Base-by-base conservation (phyloP, 768 basidiomycete genomes). In the Pholiota molesta region DNA sequence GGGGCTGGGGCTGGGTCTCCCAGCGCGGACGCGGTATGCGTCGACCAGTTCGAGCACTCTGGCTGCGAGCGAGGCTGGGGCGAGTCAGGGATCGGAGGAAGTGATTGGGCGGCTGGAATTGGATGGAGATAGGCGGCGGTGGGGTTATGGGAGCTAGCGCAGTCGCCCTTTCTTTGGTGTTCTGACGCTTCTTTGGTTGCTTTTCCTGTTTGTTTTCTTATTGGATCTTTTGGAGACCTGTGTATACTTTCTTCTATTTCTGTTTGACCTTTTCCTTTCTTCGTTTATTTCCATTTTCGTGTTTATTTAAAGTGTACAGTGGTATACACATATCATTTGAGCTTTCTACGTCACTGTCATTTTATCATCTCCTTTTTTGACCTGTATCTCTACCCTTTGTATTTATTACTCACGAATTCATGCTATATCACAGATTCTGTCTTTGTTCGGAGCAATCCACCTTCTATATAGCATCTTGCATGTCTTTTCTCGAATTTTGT, bases 71-170 rank as follows among this genome's bases (percentile, higher is more conserved):
- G 70, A 71, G 11, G 65, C 58, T 52, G 65, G 62, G 17, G 67
- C 64, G 16, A 62, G 52, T 31, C 53, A 52, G 51, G 64, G 55
- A n/a, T 82, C 74, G 66, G 81, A 79, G 63, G 85, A 87, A 72
- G 84, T 86, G 7, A 76, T 87, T 59, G 86, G 86, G 42, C 69
- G 80, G 65, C 75, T 87, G 76, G 85, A 86, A 47, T 58, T 72
- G 9, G 71, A 71, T 62, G 69, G 71, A 29, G 71, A 72, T 19
- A 58, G 67, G 53, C 60, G 66, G 63, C 62, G 61, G 57, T 58
- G 62, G 42, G 61, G 52, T 40, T 58, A 58, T 51, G 57, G 47
- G 35, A 2, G n/a, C 1, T 49, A 49, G 47, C 23, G 6, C 23
- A 2, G 11, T 21, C 23, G 26, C 26, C 19, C 8, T 19, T 19